Evolutionary conservation across 306 rosid species (phyloP), one percentile per base, ranked within the genome.

Genomic region (Benincasa hispida): DNA sequence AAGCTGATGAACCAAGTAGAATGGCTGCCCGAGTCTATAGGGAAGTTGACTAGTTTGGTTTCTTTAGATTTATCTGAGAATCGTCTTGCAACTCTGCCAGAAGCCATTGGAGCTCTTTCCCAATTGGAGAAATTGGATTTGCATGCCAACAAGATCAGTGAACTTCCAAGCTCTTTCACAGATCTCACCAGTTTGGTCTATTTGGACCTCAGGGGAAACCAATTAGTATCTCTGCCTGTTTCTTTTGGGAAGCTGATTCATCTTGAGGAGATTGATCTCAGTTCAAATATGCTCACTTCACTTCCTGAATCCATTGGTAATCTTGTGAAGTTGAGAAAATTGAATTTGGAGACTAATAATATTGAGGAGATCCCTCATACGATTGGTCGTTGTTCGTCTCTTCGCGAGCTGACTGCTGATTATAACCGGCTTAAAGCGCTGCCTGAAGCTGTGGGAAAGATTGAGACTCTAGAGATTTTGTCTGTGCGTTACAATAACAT

Each of bases 361-460:
- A 83, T 92, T 28, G 98, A 92, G 59, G 98, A 92, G 77, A 83
- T 92, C 55, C 96, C 98, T 24, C 85, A 90, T 58, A 85, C 91
- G 56, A 83, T 92, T 39, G 98, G 94, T 45, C 88, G 84, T 62
- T 92, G 96, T 79, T 45, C 91, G 25, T 86, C 90, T 7, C 91
- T 92, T 27, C 83, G 73, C 59, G 98, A 89, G 88, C 89, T 92
- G 55, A 89, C 25, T 6, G 85, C 90, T 5, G 98, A 92, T 79
- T 92, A 90, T 80, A 92, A 92, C 57, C 76, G 86, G 63, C 94
- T 92, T 56, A 92, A 89, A 77, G 96, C 98, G 61, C 85, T 92
- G 34, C 98, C 98, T 5, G 98, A 90, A 84, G 98, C 98, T 27
- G 86, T 90, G 5, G 98, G 98, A 28, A 92, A 82, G 84, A 90